Evolutionary conservation across 2,329 filamentous ascomycete genomes (phyloP).

Genomic region (Cladophialophora yegresii): DNA sequence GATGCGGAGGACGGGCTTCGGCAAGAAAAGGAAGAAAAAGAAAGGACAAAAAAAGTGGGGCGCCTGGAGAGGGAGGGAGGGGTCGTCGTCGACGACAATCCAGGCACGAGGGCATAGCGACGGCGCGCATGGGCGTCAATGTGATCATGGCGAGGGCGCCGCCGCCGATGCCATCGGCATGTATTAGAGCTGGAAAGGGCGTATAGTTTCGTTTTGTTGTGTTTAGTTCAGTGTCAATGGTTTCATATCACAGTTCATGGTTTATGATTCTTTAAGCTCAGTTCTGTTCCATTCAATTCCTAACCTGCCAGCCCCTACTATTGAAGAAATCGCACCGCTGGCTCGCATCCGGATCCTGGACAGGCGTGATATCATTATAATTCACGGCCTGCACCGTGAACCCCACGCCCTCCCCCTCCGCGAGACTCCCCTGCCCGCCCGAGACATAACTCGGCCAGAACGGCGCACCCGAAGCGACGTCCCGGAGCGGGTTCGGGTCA

Average conservation of each 20-base stretch:
- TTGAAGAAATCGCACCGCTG: conserved; percentile 21
- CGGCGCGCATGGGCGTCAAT: not conserved
- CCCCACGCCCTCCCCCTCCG: conserved; percentile 16
- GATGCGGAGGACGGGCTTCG: not conserved
- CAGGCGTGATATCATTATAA: conserved; percentile 12
- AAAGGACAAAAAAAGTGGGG: not conserved
- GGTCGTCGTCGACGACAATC: not conserved
- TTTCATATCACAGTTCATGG: not conserved
- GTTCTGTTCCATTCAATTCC: conserved; percentile 8
- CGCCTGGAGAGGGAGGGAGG: not conserved
- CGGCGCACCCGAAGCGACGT: conserved; percentile 11
- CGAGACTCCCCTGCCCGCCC: not conserved
- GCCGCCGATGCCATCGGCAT: not conserved
- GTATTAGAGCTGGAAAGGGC: not conserved
- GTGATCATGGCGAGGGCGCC: not conserved
- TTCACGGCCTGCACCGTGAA: conserved; percentile 19
- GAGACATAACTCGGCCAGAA: conserved; percentile 25
- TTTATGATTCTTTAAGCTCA: not conserved
- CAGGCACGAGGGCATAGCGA: not conserved
- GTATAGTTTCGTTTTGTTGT: no score
- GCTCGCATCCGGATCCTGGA: conserved; percentile 13
- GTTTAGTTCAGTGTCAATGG: not conserved
- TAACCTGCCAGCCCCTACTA: conserved; percentile 12
- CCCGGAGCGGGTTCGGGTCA: conserved; percentile 40
- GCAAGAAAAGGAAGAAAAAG: not conserved